phyloP scores from a whole-genome alignment of 352 stramenopile genomes.

The Blastocystis sp. region DNA sequence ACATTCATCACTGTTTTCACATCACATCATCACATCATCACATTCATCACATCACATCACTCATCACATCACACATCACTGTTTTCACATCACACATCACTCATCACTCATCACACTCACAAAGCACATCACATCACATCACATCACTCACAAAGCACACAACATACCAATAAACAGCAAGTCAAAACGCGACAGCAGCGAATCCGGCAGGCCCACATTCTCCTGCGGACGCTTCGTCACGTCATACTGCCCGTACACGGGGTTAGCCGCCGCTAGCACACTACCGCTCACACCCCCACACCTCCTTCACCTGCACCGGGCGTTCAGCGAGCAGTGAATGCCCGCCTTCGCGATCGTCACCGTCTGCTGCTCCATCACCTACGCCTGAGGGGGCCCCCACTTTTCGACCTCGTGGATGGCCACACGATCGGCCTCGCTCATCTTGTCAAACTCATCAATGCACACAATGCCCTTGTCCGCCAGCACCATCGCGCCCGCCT shows the following conservation, averaged over 20 bases:
- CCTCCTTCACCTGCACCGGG: conserved; percentile 78
- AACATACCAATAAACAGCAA: conserved; percentile 90
- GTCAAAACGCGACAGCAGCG: conserved; percentile 98
- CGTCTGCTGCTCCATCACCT: conserved; percentile 98
- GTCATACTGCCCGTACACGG: conserved; percentile 99
- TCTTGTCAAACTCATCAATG: conserved; percentile 76
- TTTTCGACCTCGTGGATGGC: conserved; percentile 90
- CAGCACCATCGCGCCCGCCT: conserved; percentile 98
- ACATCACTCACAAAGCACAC: not conserved
- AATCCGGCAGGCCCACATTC: conserved; percentile 98
- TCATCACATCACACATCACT: no score
- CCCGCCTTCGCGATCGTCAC: conserved; percentile 99
- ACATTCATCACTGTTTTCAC: no score
- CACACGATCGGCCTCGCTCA: conserved; percentile 94
- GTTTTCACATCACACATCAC: no score
- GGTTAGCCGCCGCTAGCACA: conserved; percentile 96
- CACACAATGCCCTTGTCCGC: conserved; percentile 85
- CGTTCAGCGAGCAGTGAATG: conserved; percentile 97
- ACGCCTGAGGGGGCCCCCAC: conserved; percentile 70
- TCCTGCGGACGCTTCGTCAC: conserved; percentile 92
- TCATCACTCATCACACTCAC: no score
- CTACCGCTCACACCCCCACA: conserved; percentile 73
- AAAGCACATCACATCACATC: not conserved
- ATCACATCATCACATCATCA: no score
- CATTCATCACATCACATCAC: no score